Evolutionary conservation across 1,139 yeast species (phyloP), one percentile per base, ranked within the genome.

Genomic region (Suhomyces coccinellae): DNA sequence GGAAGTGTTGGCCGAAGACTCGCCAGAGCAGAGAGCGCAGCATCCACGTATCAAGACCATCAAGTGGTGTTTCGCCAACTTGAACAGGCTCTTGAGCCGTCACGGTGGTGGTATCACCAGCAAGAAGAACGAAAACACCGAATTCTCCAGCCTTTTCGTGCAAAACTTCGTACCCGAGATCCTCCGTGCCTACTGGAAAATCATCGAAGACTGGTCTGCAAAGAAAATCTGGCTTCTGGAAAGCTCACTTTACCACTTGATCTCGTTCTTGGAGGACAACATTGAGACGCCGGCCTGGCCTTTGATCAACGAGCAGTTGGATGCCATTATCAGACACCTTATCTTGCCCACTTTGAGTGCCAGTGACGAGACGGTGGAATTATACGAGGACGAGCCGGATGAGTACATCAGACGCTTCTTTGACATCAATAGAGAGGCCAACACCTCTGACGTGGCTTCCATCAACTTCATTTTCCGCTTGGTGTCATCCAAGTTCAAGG

Each of bases 371-470:
- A 73, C 80, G 32, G 67, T 84, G 33, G 87, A 83, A 54, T 66
- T 83, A 44, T 83, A 81, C 56, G 87, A 85, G 54, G 87, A 81
- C 50, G 91, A 85, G 50, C 83, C 86, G 6, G 87, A 83, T 52
- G 91, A 85, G 55, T 86, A 85, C 56, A 75, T 85, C 32, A 76
- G 90, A 67, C 75, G 87, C 53, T 83, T 69, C 56, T 83, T 83
- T 53, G 90, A 84, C 58, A 71, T 83, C 47, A 83, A 80, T 57
- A 82, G 87, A 52, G 95, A 87, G 52, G 76, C 80, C 32, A 78
- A 80, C 39, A 84, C 93, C 11, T 82, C 95, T 0, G 96, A 88
- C 57, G 81, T 82, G 35, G 96, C 96, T 0, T 85, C 97, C 2
- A 79, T 86, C 41, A 86, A 85, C 62, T 87, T 89, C 54, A 67